Evolutionary conservation across 2,329 filamentous ascomycete species (phyloP), one percentile per base, ranked within the genome.

Genomic region (Sclerotinia sclerotiorum): DNA sequence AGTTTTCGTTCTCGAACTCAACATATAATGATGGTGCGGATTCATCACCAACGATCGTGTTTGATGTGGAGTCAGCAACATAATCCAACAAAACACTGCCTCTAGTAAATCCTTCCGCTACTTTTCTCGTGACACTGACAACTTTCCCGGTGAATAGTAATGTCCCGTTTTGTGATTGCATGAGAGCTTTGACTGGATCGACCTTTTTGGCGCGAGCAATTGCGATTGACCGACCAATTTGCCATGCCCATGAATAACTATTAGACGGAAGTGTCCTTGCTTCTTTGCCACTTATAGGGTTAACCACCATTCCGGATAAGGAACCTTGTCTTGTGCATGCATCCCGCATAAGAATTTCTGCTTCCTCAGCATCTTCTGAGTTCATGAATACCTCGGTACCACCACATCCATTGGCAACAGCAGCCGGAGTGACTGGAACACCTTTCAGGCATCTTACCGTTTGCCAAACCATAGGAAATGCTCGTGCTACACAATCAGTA

Each of bases 181-280:
- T 72, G 17, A 77, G 72, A 13, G 70, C 64, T 42, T 70, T 65
- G 29, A 77, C 69, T 27, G 74, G 73, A 48, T 77, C 73, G 39
- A 68, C 61, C 66, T 76, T 77, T 11, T 72, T 65, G 35, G 71
- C 73, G 44, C 75, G 73, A 21, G 74, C 72, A 49, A 80, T 78
- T 17, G 82, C 84, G 35, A 89, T 86, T 8, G 84, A 85, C 5
- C 87, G 81, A 0, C 88, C 87, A 42, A 90, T 89, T 48, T 79
- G 75, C 82, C 81, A 83, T 46, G 75, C 75, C 58, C 74, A 73
- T 35, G 75, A 76, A 69, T 74, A 76, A 56, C 73, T 75, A 66
- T 77, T 77, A 11, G 69, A 68, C 1, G 75, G 75, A 46, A 77
- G 61, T 6, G 72, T 72, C 63, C 69, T 76, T 52, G 75, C 75